Evolutionary conservation across 768 basidiomycete species (phyloP).

Genomic region (Tephrocybe sp.): DNA sequence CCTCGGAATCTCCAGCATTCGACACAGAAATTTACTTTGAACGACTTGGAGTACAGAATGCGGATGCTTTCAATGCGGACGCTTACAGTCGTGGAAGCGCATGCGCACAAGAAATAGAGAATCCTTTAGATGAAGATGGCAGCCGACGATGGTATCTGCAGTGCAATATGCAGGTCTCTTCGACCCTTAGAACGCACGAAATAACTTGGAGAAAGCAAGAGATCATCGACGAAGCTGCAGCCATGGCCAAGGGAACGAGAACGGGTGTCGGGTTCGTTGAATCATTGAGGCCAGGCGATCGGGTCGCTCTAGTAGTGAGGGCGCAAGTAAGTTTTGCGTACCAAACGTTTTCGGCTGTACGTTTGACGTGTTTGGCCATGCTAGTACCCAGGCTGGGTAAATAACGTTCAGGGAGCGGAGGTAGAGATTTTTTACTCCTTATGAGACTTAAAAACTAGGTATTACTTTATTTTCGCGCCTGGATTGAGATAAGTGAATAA

Average conservation of each 20-base stretch:
- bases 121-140: slow-evolving; percentile 11
- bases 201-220: slow-evolving; percentile 23
- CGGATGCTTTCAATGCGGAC: slow-evolving; percentile 4
- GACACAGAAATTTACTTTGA: background rate
- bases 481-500: too few species aligned
- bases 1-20: background rate
- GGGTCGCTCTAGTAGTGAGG: slow-evolving; percentile 24
- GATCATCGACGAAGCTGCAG: slow-evolving; percentile 6
- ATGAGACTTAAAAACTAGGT: background rate
- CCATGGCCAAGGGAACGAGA: slow-evolving; percentile 13
- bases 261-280: slow-evolving; percentile 19
- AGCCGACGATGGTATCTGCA: slow-evolving; percentile 24
- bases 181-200: slow-evolving; percentile 14
- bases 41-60: background rate
- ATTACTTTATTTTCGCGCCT: too few species aligned
- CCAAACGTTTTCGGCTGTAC: background rate
- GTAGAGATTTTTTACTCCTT: slow-evolving; percentile 25
- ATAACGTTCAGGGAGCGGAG: slow-evolving; percentile 20
- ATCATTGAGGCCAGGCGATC: slow-evolving; percentile 20
- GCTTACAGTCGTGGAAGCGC: background rate
- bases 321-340: slow-evolving; percentile 21
- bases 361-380: background rate
- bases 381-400: slow-evolving; percentile 31
- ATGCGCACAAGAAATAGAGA: slow-evolving; percentile 11
- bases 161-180: slow-evolving; percentile 26